Evolutionary conservation across 2,329 filamentous ascomycete species (phyloP).

Genomic region (Neonectria neomacrospora): DNA sequence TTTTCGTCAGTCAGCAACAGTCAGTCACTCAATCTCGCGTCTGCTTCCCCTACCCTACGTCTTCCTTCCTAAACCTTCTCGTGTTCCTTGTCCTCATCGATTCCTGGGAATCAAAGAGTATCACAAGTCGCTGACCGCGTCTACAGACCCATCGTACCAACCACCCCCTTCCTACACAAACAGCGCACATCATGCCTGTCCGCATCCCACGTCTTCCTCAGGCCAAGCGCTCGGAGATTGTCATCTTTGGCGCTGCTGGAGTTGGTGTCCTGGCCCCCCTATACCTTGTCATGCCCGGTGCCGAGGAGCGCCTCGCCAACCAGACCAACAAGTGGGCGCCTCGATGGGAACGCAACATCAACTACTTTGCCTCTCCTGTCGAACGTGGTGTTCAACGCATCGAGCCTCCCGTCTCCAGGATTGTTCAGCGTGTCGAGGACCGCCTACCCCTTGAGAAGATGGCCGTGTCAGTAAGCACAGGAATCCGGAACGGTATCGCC

Average conservation of each 20-base stretch:
- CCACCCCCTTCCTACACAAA: background rate
- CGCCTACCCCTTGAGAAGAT: conserved; percentile 62
- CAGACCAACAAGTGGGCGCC: conserved; percentile 69
- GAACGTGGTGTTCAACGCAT: conserved; percentile 60
- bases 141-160: conserved; percentile 6
- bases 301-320: conserved; percentile 63
- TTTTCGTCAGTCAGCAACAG: conserved; percentile 18
- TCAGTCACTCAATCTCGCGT: conserved; percentile 25
- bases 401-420: conserved; percentile 58
- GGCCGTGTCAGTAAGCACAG: conserved; percentile 59
- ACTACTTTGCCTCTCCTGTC: conserved; percentile 61
- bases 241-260: conserved; percentile 65
- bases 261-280: conserved; percentile 65
- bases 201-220: conserved; percentile 60
- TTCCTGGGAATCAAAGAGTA: background rate
- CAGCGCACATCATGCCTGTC: conserved; percentile 57
- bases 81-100: background rate
- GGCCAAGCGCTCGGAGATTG: conserved; percentile 59
- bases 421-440: conserved; percentile 58
- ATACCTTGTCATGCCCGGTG: conserved; percentile 67
- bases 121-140: conserved; percentile 13
- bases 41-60: background rate
- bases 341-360: conserved; percentile 68
- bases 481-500: conserved; percentile 60
- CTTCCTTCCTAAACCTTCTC: background rate